Evolutionary conservation across 1,139 yeast genomes (phyloP).

Genomic region (Pichia inconspicua): DNA sequence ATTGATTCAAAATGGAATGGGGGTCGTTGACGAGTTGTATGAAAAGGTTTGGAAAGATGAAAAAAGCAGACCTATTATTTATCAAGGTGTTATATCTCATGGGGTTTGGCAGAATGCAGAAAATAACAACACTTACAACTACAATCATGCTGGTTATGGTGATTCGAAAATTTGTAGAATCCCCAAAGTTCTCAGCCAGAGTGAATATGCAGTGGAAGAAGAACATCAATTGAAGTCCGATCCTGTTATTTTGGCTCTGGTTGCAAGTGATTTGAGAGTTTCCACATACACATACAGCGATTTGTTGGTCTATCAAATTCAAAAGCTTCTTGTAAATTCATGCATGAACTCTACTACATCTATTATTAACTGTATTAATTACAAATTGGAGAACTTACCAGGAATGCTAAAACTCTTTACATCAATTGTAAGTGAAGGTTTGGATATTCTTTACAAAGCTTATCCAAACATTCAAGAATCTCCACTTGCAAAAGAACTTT

Average conservation of each 20-base stretch:
- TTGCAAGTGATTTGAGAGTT: constrained; percentile 13
- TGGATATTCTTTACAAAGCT: constrained; percentile 34
- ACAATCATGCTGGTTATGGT: constrained; percentile 67
- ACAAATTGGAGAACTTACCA: constrained; percentile 44
- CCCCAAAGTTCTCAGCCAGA: constrained; percentile 24
- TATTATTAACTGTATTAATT: constrained; percentile 62
- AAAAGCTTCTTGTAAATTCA: constrained; percentile 67
- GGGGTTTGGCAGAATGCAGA: constrained; percentile 48
- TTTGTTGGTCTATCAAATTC: constrained; percentile 56
- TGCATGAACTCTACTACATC: constrained; percentile 73
- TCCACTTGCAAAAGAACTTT: constrained; percentile 10
- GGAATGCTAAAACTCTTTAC: constrained; percentile 31
- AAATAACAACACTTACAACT: constrained; percentile 33
- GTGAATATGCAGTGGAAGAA: constrained; percentile 10
- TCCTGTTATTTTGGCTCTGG: constrained; percentile 15
- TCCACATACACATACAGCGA: constrained; percentile 34
- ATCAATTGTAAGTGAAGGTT: constrained; percentile 41
- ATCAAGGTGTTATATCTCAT: constrained; percentile 74
- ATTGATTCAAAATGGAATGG: constrained; percentile 70
- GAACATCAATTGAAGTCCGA: constrained; percentile 10
- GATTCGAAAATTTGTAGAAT: constrained; percentile 44
- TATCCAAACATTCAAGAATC: constrained; percentile 26
- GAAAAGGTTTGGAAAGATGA: constrained; percentile 47
- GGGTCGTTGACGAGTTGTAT: constrained; percentile 49
- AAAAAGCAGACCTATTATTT: constrained; percentile 45